Base-by-base conservation (phyloP, 2,329 filamentous ascomycete genomes). In the Rhinocladiella similis region DNA sequence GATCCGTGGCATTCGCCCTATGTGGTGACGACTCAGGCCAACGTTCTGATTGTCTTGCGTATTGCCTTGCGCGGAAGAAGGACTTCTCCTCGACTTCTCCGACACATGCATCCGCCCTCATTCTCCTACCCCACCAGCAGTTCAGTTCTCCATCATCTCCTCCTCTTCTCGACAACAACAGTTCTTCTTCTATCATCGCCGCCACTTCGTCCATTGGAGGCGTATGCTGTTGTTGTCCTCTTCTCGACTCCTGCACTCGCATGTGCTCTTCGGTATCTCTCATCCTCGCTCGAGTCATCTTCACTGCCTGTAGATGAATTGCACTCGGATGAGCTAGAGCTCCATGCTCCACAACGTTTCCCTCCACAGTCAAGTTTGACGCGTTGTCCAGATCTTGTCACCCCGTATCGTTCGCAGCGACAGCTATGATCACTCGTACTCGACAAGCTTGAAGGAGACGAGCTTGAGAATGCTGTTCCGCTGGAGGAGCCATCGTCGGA, bases 301-400 rank as follows among this genome's bases (percentile, higher is more conserved):
- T 61, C 59, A 18, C 47, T 53, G 25, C 52, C 53, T 10, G 52
- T 54, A n/a, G 53, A 41, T 16, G 38, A 61, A 6, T 54, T 56
- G 52, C 62, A 67, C 41, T 63, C 63, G 20, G 60, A 63, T 12
- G 59, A 59, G 50, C 60, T 64, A 18, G 60, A 60, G 36, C 54
- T 56, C 53, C 55, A 83, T 77, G 89, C 94, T 69, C 90, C 90
- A 77, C 93, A 97, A 72, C 90, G 87, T 60, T 86, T 80, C 66
- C 93, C 93, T 67, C 91, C 91, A 71, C 93, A 97, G 83, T 97
- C 92, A 73, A 97, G 86, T 83, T 93, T 94, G 83, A 97, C 89
- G 69, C 92, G 87, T 75, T 95, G 89, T 70, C 92, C 91, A 74
- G 88, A 87, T 77, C 91, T 89, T 63, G 92, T 97, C 80, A 97